Conservation (phyloP, 2,329 filamentous ascomycete species). For the Aspergillus sp. region DNA sequence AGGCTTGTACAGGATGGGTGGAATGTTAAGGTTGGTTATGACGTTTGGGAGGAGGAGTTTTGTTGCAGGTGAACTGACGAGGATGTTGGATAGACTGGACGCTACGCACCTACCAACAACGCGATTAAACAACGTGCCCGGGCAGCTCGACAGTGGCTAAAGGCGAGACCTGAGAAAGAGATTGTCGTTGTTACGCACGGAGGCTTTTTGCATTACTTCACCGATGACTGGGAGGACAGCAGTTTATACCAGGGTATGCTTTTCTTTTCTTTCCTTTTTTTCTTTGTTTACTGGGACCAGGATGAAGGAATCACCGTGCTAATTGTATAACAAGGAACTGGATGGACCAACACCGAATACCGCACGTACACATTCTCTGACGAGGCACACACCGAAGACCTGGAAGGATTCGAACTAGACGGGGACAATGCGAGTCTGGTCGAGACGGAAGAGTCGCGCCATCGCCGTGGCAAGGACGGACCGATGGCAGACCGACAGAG, state of each 20-base stretch:
- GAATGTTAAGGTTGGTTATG: conserved; percentile 58
- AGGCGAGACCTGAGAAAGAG: conserved; percentile 53
- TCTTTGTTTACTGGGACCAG: background rate
- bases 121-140: conserved; percentile 59
- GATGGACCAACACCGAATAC: conserved; percentile 70
- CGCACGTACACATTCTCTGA: conserved; percentile 63
- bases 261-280: background rate
- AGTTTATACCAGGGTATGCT: conserved; percentile 41
- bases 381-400: conserved; percentile 44
- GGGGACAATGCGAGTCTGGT: conserved; percentile 37
- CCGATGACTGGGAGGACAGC: conserved; percentile 69
- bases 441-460: conserved; percentile 39
- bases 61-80: background rate
- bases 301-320: too few relatives aligned
- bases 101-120: conserved; percentile 41
- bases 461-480: conserved; percentile 34
- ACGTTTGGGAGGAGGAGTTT: background rate
- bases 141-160: conserved; percentile 57
- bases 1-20: conserved; percentile 59
- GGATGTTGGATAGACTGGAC: conserved; percentile 25
- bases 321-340: conserved; percentile 51
- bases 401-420: conserved; percentile 29
- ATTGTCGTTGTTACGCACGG: conserved; percentile 78
- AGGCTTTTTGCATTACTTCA: conserved; percentile 78
- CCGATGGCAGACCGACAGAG: conserved; percentile 28